Evolutionary conservation across 352 stramenopile species (phyloP), one percentile per base, ranked within the genome.

Genomic region (Globisporangium spinosum): DNA sequence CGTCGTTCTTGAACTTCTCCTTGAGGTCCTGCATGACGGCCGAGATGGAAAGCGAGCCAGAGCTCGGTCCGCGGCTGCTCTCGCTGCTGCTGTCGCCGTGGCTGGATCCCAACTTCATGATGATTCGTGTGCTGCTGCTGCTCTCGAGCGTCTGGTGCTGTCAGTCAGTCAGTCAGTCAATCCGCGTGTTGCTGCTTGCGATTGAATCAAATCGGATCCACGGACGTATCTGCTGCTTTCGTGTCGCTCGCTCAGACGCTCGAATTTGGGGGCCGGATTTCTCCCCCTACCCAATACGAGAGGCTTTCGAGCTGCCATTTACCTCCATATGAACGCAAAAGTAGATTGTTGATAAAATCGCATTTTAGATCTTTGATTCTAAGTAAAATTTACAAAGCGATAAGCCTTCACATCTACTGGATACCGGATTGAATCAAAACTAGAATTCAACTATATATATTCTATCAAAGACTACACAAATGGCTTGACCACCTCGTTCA

Each of bases 1-100:
- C 95, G 69, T 99, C 97, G 68, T 98, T 98, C 81, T 99, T 99
- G 75, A 99, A 99, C 85, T 99, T 99, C 77, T 99, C 97, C 78
- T 98, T 98, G 47, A 98, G 88, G 61, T 97, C 93, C 62, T 98
- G 94, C 76, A 99, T 97, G 56, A 94, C 85, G 8, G 85, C 91
- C n/a, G 86, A 90, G 64, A 95, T 87, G 32, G 83, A 80, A 32
- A 84, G 73, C 35, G 76, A 68, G 34, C 73, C 43, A 23, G 62
- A 71, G 7, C 32, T 66, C 66, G 68, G 69, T 10, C 73, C 64
- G 45, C 74, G 71, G 17, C 77, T 69, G 29, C 82, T 73, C 10
- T 79, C 79, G 45, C 78, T 62, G 22, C 73, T 80, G 64, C 73
- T 72, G 73, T 89, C 82, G 20, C 66, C 58, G 69, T 90, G 79